Evolutionary conservation across 805 yeast species (phyloP), one percentile per base, ranked within the genome.

Genomic region (Candida ficus): DNA sequence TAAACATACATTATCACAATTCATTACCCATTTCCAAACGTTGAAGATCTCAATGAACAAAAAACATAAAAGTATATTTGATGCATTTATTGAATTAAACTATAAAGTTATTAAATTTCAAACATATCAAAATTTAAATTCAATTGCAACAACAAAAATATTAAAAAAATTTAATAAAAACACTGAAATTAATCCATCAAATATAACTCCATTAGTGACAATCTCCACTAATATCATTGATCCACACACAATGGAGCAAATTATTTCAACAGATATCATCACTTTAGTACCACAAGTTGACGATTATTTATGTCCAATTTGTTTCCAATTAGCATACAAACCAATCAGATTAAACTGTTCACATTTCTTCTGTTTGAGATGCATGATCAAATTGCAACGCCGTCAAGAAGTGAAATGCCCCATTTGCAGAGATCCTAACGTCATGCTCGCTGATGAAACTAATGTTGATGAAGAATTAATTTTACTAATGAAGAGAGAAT

Each of bases 121-220:
- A 23, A 74, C 76, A 46, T 83, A 77, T 53, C 83, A 80, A 51
- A 64, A 73, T 8, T 67, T 83, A 44, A 83, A 83, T 58, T 64
- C 73, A 26, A 68, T 75, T 31, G 91, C 91, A 0, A 70, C 81
- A 29, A 62, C 71, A 14, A 83, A 83, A 57, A 83, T 83, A 45
- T 64, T 83, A 53, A 83, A 83, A 56, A 83, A 83, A 54, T 83
- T 84, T 50, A 89, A 84, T 50, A 83, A 83, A 55, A 81, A 76
- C 50, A 83, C 91, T 1, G 62, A 75, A 7, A 60, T 83, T 22
- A 67, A 70, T 23, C 65, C 79, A 0, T 66, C 72, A 5, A 42
- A 22, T 14, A 18, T 38, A 7, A 17, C 29, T n/a, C 35, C 35
- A 4, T 12, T 33, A 6, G 31, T 56, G 1, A 23, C 47, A 5